Percentiles rank a stretch among this genome's conserved stretches.
phyloP scores from a whole-genome alignment of 2,329 filamentous ascomycete genomes.

The Rutstroemia sp. region DNA sequence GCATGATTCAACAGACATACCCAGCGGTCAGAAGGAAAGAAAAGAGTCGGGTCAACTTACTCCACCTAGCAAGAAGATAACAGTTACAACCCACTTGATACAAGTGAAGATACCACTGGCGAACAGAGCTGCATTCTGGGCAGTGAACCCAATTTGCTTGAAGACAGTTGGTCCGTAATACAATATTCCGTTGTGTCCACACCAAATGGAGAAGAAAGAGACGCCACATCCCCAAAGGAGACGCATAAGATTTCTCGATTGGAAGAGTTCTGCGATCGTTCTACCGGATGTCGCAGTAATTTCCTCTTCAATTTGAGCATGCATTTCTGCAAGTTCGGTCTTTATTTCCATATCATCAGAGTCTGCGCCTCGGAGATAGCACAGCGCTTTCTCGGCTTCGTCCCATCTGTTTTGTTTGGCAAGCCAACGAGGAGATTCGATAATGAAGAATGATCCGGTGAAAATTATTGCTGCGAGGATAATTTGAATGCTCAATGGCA shows the following conservation, averaged over 20 bases:
- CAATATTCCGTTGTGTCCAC: constrained; percentile 3
- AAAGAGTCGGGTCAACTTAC: background rate
- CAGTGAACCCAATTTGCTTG: constrained; percentile 12
- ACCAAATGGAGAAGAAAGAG: constrained; percentile 5
- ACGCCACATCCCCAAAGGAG: constrained; percentile 4
- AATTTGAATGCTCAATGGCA: constrained; percentile 39
- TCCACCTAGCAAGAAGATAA: constrained; percentile 6
- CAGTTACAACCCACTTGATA: constrained; percentile 11
- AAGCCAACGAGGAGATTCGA: constrained; percentile 54
- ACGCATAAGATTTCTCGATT: constrained; percentile 25
- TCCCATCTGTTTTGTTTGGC: constrained; percentile 55
- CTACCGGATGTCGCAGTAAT: constrained; percentile 37
- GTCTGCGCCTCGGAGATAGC: constrained; percentile 41
- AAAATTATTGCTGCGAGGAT: constrained; percentile 55
- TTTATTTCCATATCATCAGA: constrained; percentile 28
- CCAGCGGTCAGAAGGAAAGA: too few relatives aligned
- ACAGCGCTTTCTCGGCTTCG: constrained; percentile 46
- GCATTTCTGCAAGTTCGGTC: constrained; percentile 34
- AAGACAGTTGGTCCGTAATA: constrained; percentile 8
- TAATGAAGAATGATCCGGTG: constrained; percentile 33
- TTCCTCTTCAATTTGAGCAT: constrained; percentile 42
- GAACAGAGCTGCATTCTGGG: constrained; percentile 14
- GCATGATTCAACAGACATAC: too few relatives aligned
- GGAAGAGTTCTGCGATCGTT: constrained; percentile 39
- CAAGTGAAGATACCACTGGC: constrained; percentile 13